Conservation (phyloP, 257 asterid species). For the Gynochthodes officinalis region DNA sequence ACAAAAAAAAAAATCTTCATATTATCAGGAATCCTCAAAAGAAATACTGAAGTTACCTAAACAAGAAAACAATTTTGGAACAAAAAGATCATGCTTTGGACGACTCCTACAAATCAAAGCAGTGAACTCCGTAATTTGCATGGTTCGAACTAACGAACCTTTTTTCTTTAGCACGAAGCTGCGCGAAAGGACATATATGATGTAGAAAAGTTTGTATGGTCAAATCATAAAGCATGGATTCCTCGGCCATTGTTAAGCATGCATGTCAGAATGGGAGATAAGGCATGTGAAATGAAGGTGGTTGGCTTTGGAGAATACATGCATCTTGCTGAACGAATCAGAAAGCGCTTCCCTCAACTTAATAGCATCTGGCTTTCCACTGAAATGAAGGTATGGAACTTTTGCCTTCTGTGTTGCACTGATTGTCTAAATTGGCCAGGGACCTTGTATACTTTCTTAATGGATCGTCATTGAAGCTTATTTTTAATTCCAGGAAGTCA, state of each 20-base stretch:
- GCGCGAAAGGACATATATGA: slow-evolving; percentile 27
- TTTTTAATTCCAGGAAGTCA: slow-evolving; percentile 53
- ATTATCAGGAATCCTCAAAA: too few relatives aligned
- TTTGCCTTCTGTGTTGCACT: background rate
- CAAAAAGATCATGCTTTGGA: background rate
- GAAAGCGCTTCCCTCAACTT: slow-evolving; percentile 67
- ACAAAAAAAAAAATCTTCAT: too few relatives aligned
- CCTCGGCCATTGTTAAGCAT: slow-evolving; percentile 83
- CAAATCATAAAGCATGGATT: slow-evolving; percentile 72
- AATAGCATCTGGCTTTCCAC: slow-evolving; percentile 88
- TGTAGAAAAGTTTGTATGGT: slow-evolving; percentile 81
- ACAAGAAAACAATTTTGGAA: background rate
- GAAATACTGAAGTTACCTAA: background rate
- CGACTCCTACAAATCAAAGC: background rate
- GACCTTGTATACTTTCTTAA: background rate
- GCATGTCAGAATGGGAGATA: slow-evolving; percentile 96
- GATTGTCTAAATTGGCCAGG: background rate
- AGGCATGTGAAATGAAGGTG: slow-evolving; percentile 94
- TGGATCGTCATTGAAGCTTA: background rate
- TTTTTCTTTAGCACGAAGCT: slow-evolving; percentile 31
- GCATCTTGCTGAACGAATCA: slow-evolving; percentile 61
- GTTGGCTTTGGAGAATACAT: slow-evolving; percentile 79
- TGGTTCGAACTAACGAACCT: background rate
- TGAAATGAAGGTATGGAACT: slow-evolving; percentile 78
- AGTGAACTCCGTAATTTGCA: too few relatives aligned